A percentile compares a stretch with the other conserved stretches of the same genome.
Conservation (phyloP, 1,284 basidiomycete species). For the Phellopilus nigrolimitatus region DNA sequence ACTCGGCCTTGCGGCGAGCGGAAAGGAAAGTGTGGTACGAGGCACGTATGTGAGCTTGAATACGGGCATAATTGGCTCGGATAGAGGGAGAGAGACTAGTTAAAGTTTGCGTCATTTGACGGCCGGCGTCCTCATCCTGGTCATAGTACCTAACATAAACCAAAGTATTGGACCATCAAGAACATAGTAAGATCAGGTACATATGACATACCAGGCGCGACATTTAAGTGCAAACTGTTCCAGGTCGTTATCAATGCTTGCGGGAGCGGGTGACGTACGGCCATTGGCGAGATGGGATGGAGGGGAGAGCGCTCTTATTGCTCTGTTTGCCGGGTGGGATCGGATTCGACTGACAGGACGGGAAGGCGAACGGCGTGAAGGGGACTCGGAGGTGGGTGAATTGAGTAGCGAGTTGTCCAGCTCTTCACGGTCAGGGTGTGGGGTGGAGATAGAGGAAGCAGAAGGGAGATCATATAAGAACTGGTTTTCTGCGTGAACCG, state of each 20-base stretch:
- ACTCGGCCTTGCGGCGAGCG: slow-evolving; percentile 65
- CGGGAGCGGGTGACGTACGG: slow-evolving; percentile 60
- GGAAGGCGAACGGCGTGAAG: slow-evolving; percentile 39
- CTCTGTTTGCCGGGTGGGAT: slow-evolving; percentile 27
- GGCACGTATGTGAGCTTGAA: slow-evolving; percentile 73
- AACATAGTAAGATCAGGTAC: slow-evolving; percentile 10
- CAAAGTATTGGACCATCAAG: slow-evolving; percentile 8
- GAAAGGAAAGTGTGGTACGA: slow-evolving; percentile 71
- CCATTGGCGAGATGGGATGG: slow-evolving; percentile 52
- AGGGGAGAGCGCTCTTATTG: slow-evolving; percentile 16
- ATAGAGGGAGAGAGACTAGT: slow-evolving; percentile 71
- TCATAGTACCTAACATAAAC: slow-evolving; percentile 59
- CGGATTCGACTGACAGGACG: slow-evolving; percentile 47
- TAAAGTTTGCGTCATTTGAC: slow-evolving; percentile 71
- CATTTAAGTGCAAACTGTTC: slow-evolving; percentile 71
- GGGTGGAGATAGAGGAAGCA: slow-evolving; percentile 42
- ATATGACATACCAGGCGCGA: slow-evolving; percentile 55
- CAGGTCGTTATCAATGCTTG: slow-evolving; percentile 53
- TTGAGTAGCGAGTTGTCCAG: slow-evolving; percentile 43
- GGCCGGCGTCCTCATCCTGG: slow-evolving; percentile 69
- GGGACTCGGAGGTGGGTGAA: slow-evolving; percentile 56
- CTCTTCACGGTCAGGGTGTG: slow-evolving; percentile 43
- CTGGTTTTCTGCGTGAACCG: slow-evolving; percentile 36
- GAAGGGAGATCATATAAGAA: slow-evolving; percentile 75
- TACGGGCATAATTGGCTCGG: slow-evolving; percentile 67